Evolutionary conservation across 306 rosid species (phyloP), one percentile per base, ranked within the genome.

Genomic region (Phaseolus lunatus): DNA sequence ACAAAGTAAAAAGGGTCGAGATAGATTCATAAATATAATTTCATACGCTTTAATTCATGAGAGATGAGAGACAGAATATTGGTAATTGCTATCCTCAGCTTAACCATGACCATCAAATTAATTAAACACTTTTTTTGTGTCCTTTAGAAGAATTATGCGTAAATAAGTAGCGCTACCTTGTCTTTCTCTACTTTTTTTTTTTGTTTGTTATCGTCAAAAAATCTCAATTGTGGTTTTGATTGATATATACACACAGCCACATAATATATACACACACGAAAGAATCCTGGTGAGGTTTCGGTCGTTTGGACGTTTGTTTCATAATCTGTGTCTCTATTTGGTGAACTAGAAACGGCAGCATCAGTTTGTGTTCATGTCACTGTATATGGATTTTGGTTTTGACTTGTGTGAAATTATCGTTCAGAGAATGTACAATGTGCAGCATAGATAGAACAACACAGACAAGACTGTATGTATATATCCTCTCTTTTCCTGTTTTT

Each of bases 31-130:
- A 43, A 48, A 41, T 54, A 62, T 69, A 20, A 41, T 33, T 82
- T 67, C 63, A 58, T 53, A 70, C 72, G 61, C 19, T 31, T 26
- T 29, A 78, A 70, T 86, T 86, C 86, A 79, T 84, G 87, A 78
- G 73, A 57, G 80, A 80, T 84, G 87, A 78, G 73, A 68, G 80
- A 82, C 77, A 82, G 77, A 82, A 81, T 84, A 77, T 67, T 54
- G 47, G 44, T 27, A 53, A 53, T 78, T 58, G 80, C 80, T 78
- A 76, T 75, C 78, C 65, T 80, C 83, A 84, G 52, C 82, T 67
- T 78, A 81, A 83, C 86, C 84, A 81, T 85, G 82, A 88, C 88
- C 79, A 70, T 80, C 89, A 63, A 74, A 83, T 84, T 81, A 74
- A 82, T 83, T 76, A 65, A 77, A 76, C 80, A 75, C 79, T 58